Evolutionary conservation across 1,284 basidiomycete genomes (phyloP).

Genomic region (Chiua sp.): DNA sequence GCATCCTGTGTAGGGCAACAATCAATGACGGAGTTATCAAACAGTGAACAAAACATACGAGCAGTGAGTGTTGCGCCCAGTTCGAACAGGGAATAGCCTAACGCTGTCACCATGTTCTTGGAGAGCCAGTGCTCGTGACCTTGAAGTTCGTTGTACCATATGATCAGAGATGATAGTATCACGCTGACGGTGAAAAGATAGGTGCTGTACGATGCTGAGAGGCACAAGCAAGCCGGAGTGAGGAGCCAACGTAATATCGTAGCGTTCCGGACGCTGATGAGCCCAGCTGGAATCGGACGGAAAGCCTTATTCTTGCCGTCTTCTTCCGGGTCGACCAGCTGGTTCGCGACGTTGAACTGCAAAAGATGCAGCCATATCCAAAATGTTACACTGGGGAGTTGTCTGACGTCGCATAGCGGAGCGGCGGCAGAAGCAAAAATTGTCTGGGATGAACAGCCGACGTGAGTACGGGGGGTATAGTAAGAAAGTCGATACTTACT

Average conservation of each 20-base stretch:
- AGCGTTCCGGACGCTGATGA: constrained; percentile 41
- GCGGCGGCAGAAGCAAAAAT: constrained; percentile 42
- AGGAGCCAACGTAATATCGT: constrained; percentile 44
- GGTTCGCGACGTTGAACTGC: constrained; percentile 53
- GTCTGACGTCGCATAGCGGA: constrained; percentile 30
- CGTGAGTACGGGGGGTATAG: constrained; percentile 2
- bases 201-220: constrained; percentile 40
- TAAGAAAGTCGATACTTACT: constrained; percentile 27
- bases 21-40: neutral
- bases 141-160: constrained; percentile 44
- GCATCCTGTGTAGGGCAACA: constrained; percentile 23
- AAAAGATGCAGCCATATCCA: constrained; percentile 54
- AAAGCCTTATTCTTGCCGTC: constrained; percentile 47
- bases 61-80: constrained; percentile 37
- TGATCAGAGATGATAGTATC: constrained; percentile 31
- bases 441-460: constrained; percentile 33
- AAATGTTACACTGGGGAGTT: constrained; percentile 35
- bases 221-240: constrained; percentile 37
- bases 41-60: constrained; percentile 16
- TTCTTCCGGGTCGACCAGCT: constrained; percentile 44
- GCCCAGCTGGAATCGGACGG: constrained; percentile 47
- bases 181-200: constrained; percentile 40
- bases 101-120: constrained; percentile 38
- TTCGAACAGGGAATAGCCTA: constrained; percentile 40
- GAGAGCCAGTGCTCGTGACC: constrained; percentile 40